phyloP scores from a whole-genome alignment of 2,329 filamentous ascomycete species.

The Monilinia laxa region DNA sequence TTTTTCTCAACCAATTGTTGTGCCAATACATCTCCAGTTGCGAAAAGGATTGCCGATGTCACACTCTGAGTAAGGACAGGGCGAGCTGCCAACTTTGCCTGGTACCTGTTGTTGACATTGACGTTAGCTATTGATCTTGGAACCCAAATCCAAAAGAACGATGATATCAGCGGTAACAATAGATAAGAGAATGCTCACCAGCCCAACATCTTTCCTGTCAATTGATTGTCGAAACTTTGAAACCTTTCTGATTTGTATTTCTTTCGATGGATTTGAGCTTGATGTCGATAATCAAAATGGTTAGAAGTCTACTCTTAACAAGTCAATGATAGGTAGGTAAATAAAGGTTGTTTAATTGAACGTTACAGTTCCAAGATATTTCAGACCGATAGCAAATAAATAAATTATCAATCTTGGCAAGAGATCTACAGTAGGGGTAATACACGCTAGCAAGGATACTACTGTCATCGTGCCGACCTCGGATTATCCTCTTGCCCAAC shows the following conservation, averaged over 20 bases:
- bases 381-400: constrained; percentile 12
- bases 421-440: constrained; percentile 11
- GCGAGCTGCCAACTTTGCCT: constrained; percentile 73
- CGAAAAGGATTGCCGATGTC: constrained; percentile 89
- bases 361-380: constrained; percentile 1
- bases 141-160: constrained; percentile 1
- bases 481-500: background rate
- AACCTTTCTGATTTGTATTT: background rate
- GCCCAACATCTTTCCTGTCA: constrained; percentile 38
- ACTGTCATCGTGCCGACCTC: constrained; percentile 4
- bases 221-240: background rate
- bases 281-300: background rate
- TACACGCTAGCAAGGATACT: background rate
- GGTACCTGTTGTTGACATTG: constrained; percentile 66
- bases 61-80: constrained; percentile 88
- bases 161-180: constrained; percentile 9
- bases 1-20: constrained; percentile 87
- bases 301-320: background rate
- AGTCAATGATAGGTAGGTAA: background rate
- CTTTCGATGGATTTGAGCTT: background rate
- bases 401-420: constrained; percentile 11
- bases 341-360: background rate
- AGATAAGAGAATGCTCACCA: constrained; percentile 33
- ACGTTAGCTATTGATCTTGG: constrained; percentile 22
- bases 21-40: constrained; percentile 83